Evolutionary conservation across 805 yeast species (phyloP), one percentile per base, ranked within the genome.

Genomic region (Wickerhamiella cacticola): DNA sequence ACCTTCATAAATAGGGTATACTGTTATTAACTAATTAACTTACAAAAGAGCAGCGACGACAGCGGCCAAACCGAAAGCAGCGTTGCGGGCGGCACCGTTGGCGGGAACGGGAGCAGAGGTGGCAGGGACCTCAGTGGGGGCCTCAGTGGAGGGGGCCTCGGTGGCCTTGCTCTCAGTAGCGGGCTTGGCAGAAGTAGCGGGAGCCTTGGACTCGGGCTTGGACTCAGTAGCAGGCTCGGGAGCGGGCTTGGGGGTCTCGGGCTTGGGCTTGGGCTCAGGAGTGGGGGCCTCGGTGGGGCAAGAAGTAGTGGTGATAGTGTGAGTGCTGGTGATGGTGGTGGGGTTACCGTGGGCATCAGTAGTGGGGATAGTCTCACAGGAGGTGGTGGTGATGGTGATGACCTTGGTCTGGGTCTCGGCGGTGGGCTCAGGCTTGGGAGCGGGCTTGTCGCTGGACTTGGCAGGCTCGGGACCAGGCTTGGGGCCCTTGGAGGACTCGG

Each of bases 201-300:
- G 33, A 28, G 33, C 33, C 33, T 28, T 12, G n/a, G 33, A 19
- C 33, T 29, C n/a, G 33, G 33, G n/a, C 15, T 5, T 15, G n/a
- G 36, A 10, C 5, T 6, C 36, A 15, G 19, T 31, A 15, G 36
- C 8, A 5, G n/a, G n/a, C n/a, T n/a, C n/a, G n/a, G n/a, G n/a
- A n/a, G n/a, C n/a, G n/a, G n/a, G n/a, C n/a, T n/a, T n/a, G n/a
- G 33, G 33, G 33, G n/a, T 15, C n/a, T 5, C n/a, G n/a, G 36
- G 36, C 33, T 29, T 29, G 33, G 33, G n/a, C 15, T 5, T 15
- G n/a, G 36, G 19, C 5, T 6, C 36, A 15, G 19, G n/a, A 15
- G 36, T n/a, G 5, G 41, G 21, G 25, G 13, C 41, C 41, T 36
- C 41, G 13, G 41, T n/a, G 25, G 41, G 41, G 41, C 41, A 36